These are phyloP conservation scores for Sporisorium exsertum DNA, from an alignment of 1,284 basidiomycete species.

Conservation along the genomic window DNA sequence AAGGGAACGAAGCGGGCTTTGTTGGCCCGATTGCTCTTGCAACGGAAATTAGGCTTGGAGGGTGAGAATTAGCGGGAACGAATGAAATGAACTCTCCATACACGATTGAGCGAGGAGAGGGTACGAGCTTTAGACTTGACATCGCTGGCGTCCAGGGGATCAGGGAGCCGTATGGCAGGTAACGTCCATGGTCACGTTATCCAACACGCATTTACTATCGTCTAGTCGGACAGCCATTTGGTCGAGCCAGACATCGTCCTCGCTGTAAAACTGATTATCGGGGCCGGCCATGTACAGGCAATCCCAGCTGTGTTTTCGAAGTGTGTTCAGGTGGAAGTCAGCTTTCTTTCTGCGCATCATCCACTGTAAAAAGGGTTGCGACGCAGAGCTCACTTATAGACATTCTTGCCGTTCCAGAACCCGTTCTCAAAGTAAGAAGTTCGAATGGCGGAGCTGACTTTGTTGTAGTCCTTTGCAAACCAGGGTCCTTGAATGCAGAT, in stretches of 20 bases:
- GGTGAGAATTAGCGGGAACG: too few species aligned
- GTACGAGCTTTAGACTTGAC: too few species aligned
- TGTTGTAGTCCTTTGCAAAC: constrained; percentile 13
- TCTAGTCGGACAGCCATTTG: constrained; percentile 10
- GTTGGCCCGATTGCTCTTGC: too few species aligned
- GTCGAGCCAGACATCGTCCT: constrained; percentile 4
- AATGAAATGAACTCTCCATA: too few species aligned
- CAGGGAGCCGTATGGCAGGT: constrained; percentile 6
- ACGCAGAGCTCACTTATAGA: too few species aligned
- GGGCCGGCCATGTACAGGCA: constrained; percentile 25
- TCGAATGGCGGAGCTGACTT: constrained; percentile 7
- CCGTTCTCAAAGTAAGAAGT: constrained; percentile 13
- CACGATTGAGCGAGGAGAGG: too few species aligned
- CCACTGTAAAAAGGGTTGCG: too few species aligned
- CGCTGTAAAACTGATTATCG: constrained; percentile 12
- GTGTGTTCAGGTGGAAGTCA: too few species aligned
- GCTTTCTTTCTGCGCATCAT: neutral
- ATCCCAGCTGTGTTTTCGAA: constrained; percentile 13
- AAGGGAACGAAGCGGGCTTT: too few species aligned
- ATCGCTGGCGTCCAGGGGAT: neutral
- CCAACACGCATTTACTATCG: constrained; percentile 11
- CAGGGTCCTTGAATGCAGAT: constrained; percentile 16
- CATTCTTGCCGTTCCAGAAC: neutral
- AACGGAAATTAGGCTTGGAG: too few species aligned
- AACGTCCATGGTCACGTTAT: constrained; percentile 16